These are phyloP conservation scores for Ceratobasidium theobromae DNA, from an alignment of 1,284 basidiomycete genomes.

Conservation along the genomic window DNA sequence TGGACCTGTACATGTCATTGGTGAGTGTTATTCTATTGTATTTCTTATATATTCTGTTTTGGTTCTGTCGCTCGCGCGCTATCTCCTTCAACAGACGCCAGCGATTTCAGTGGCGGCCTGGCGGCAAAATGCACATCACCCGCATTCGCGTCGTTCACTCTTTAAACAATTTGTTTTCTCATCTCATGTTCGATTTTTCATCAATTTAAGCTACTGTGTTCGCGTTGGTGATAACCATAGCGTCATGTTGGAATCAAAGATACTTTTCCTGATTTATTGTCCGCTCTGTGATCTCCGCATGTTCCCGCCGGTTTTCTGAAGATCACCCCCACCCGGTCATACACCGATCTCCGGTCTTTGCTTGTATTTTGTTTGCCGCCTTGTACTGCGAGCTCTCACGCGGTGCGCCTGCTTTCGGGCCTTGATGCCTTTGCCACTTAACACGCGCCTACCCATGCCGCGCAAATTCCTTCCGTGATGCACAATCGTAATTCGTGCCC, in stretches of 20 bases:
- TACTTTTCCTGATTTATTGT: background rate
- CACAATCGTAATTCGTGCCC: no score
- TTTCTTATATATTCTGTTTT: no score
- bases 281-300: background rate
- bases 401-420: background rate
- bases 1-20: constrained; percentile 1
- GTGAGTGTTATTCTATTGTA: background rate
- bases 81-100: background rate
- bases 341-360: background rate
- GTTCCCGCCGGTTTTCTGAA: background rate
- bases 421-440: constrained; percentile 18
- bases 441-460: background rate
- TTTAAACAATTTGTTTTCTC: background rate
- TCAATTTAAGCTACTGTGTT: background rate
- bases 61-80: background rate
- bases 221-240: constrained; percentile 23
- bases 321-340: constrained; percentile 3
- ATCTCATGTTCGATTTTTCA: background rate
- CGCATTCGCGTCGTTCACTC: background rate
- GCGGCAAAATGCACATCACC: constrained; percentile 2
- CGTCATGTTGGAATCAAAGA: constrained; percentile 22
- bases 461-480: no score
- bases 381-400: background rate
- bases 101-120: constrained; percentile 8
- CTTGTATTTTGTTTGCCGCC: no score